These are phyloP conservation scores for Discostella pseudostelligera DNA, from an alignment of 108 stramenopile genomes.

Conservation along the genomic window DNA sequence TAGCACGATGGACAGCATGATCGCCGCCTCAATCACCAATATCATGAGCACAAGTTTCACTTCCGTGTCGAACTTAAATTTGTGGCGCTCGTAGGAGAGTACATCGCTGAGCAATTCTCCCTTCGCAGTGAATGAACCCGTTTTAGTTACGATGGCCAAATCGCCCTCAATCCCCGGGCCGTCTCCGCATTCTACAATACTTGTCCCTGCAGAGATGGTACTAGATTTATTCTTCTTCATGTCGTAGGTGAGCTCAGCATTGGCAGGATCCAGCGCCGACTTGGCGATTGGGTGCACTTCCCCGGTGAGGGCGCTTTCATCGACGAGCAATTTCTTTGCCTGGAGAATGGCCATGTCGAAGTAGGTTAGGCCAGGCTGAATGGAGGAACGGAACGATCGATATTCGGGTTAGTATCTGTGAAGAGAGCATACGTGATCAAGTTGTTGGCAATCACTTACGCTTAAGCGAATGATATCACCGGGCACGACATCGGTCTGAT, in stretches of 20 bases:
- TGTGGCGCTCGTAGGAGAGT: constrained; percentile 60
- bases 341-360: constrained; percentile 58
- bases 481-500: constrained; percentile 58
- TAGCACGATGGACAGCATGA: constrained; percentile 46
- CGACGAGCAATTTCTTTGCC: constrained; percentile 38
- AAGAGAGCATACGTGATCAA: not conserved
- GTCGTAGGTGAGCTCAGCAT: constrained; percentile 26
- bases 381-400: not conserved
- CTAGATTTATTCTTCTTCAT: constrained; percentile 41
- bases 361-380: constrained; percentile 44
- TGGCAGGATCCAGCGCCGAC: constrained; percentile 42
- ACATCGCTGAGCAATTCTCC: constrained; percentile 66
- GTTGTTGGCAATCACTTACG: not conserved
- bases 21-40: constrained; percentile 50
- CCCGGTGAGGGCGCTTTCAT: constrained; percentile 69
- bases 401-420: not conserved
- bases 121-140: constrained; percentile 61
- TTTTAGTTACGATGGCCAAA: constrained; percentile 54
- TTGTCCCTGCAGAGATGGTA: constrained; percentile 67
- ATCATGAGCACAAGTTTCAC: constrained; percentile 52
- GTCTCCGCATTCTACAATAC: constrained; percentile 48
- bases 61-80: constrained; percentile 71
- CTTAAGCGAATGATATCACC: constrained; percentile 49
- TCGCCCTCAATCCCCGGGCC: constrained; percentile 28
- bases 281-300: constrained; percentile 63